A percentile compares a stretch with the other conserved stretches of the same genome.
These are phyloP conservation scores for Adansonia digitata DNA, from an alignment of 345 rosid genomes.

Conservation along the genomic window DNA sequence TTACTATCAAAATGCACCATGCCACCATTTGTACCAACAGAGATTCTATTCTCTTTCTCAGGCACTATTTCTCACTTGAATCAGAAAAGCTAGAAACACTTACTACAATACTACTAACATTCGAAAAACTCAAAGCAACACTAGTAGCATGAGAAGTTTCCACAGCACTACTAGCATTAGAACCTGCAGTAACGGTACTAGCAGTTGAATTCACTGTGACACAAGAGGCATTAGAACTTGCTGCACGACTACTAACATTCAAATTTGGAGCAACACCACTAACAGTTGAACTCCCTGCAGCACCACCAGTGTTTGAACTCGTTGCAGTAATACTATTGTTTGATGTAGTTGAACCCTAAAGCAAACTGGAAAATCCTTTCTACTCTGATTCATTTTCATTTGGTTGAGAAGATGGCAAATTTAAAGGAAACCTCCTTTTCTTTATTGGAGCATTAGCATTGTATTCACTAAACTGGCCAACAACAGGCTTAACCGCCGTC, in stretches of 20 bases:
- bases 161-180: no score
- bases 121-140: no score
- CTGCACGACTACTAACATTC: neutral
- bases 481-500: constrained; percentile 42
- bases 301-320: constrained; percentile 9
- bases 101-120: constrained; percentile 11
- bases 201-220: no score
- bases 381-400: constrained; percentile 18
- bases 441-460: constrained; percentile 70
- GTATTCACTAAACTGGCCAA: constrained; percentile 46
- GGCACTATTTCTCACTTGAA: constrained; percentile 9
- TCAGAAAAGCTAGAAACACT: constrained; percentile 27
- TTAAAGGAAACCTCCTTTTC: constrained; percentile 62
- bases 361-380: constrained; percentile 18
- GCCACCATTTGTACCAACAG: constrained; percentile 8
- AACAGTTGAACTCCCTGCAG: constrained; percentile 8
- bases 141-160: no score
- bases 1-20: constrained; percentile 9
- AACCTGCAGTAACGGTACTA: no score
- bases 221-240: no score
- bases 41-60: constrained; percentile 16
- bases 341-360: constrained; percentile 25
- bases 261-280: neutral
- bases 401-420: constrained; percentile 39
- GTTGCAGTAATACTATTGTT: constrained; percentile 18